Evolutionary conservation across 208 protist species (phyloP).

Genomic region (Crithidia thermophila): DNA sequence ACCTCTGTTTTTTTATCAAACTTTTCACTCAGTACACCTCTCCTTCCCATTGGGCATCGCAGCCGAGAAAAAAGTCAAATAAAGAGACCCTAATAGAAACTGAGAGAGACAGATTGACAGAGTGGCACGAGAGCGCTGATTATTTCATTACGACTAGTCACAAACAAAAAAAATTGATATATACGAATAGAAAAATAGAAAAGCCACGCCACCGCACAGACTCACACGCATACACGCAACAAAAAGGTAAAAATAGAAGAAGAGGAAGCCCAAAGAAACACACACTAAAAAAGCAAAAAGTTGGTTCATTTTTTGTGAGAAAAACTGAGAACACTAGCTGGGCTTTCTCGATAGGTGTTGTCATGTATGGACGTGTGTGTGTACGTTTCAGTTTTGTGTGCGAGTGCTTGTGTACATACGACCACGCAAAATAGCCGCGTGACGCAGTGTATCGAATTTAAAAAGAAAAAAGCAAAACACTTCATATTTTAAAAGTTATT

Average conservation of each 20-base stretch:
- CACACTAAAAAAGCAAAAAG: neutral
- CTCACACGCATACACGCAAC: no score
- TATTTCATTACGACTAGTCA: neutral
- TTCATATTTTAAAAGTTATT: no score
- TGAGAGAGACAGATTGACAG: neutral
- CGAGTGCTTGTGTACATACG: no score
- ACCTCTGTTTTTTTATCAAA: no score
- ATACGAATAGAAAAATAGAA: neutral
- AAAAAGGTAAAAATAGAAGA: conserved; percentile 8
- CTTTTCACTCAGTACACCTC: no score
- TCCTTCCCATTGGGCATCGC: no score
- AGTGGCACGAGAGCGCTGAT: neutral
- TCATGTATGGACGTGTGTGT: no score
- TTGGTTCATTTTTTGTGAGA: neutral
- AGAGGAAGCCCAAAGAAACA: conserved; percentile 5
- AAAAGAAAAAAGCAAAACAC: conserved; percentile 16
- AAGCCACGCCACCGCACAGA: conserved; percentile 8
- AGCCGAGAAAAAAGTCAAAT: neutral
- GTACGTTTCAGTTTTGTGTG: no score
- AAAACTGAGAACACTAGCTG: neutral
- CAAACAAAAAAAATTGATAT: conserved; percentile 17
- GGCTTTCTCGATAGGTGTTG: no score
- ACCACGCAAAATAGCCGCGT: no score
- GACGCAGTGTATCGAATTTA: neutral
- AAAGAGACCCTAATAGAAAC: neutral